phyloP scores from a whole-genome alignment of 371 early-diverging fungal species.

The Zychaea mexicana region DNA sequence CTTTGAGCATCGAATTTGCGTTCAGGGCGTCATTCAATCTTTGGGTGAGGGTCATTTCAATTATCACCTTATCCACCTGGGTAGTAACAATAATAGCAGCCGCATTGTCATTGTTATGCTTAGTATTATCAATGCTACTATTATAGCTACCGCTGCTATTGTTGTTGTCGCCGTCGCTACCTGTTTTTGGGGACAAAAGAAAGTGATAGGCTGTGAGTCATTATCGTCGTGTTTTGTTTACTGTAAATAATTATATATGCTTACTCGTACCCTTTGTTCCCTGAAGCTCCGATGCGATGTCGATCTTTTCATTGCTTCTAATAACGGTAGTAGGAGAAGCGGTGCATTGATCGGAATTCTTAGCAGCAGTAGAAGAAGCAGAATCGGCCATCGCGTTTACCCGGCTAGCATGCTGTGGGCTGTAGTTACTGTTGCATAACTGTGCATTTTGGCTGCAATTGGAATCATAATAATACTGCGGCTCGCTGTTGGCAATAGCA shows the following conservation, averaged over 20 bases:
- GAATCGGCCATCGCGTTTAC: no score
- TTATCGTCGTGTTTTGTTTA: neutral
- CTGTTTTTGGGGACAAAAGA: no score
- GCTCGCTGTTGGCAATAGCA: no score
- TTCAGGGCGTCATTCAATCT: neutral
- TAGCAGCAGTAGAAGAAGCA: no score
- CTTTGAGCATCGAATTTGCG: neutral
- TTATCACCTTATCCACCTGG: slow-evolving; percentile 8
- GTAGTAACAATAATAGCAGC: neutral
- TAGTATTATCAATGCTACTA: neutral
- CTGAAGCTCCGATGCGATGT: neutral
- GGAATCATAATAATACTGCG: no score
- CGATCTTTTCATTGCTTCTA: neutral
- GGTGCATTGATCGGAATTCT: neutral
- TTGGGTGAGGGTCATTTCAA: slow-evolving; percentile 2
- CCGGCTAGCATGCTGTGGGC: neutral
- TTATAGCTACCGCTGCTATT: no score
- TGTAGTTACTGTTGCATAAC: neutral
- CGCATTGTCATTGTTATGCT: neutral
- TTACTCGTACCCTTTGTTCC: neutral
- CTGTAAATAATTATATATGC: neutral
- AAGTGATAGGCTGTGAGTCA: neutral
- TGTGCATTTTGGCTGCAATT: no score
- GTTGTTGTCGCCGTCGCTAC: no score
- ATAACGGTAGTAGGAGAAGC: neutral